Evolutionary conservation across 2,329 filamentous ascomycete genomes (phyloP).

Genomic region (Cladosporium oxysporum): DNA sequence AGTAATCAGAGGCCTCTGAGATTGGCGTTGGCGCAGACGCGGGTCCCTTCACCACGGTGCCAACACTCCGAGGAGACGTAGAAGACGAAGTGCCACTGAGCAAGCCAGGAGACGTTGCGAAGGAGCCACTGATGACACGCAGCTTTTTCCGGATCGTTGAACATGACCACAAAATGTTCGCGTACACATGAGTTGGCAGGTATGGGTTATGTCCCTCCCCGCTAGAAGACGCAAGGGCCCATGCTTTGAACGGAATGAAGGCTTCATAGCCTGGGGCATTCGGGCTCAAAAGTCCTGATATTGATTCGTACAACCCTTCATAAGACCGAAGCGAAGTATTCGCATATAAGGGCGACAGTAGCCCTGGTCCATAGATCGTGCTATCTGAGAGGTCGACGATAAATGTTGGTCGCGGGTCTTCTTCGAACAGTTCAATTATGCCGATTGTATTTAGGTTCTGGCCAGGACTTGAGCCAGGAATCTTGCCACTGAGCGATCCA

Average conservation of each 20-base stretch:
- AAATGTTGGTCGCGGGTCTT: conserved; percentile 75
- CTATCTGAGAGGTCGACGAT: conserved; percentile 67
- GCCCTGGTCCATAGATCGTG: conserved; percentile 55
- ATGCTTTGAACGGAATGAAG: conserved; percentile 67
- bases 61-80: conserved; percentile 23
- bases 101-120: conserved; percentile 27
- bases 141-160: conserved; percentile 69
- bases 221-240: conserved; percentile 61
- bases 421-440: conserved; percentile 71
- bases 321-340: conserved; percentile 67
- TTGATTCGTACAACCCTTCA: conserved; percentile 56
- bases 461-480: conserved; percentile 38
- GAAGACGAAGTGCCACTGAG: conserved; percentile 31
- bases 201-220: conserved; percentile 56
- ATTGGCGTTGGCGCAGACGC: conserved; percentile 1
- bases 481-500: conserved; percentile 26
- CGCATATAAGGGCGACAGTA: conserved; percentile 65
- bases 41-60: conserved; percentile 1
- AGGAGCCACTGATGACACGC: conserved; percentile 64
- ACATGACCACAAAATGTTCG: conserved; percentile 68
- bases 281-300: conserved; percentile 52
- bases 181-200: conserved; percentile 61
- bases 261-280: conserved; percentile 45
- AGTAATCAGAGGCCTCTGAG: conserved; percentile 34
- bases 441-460: conserved; percentile 65